Evolutionary conservation across 768 basidiomycete species (phyloP).

Genomic region (Psilocybe tampanensis): DNA sequence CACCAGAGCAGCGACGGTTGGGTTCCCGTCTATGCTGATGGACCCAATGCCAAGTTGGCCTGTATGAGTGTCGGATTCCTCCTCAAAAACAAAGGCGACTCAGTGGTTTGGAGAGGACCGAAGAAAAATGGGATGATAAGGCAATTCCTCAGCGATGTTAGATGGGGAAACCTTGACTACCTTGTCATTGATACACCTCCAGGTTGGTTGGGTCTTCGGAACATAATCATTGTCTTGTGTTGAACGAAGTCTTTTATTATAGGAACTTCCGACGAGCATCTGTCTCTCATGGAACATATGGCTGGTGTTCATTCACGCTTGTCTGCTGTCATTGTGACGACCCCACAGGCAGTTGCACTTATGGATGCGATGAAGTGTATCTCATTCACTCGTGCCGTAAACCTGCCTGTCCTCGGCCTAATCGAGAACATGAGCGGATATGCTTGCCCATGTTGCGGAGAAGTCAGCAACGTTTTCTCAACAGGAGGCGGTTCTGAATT

Average conservation of each 20-base stretch:
- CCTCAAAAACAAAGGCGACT: constrained; percentile 86
- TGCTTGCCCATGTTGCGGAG: constrained; percentile 96
- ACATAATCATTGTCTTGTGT: constrained; percentile 15
- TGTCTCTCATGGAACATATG: constrained; percentile 93
- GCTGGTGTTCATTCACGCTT: constrained; percentile 79
- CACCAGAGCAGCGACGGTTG: constrained; percentile 95
- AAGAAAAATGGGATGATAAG: constrained; percentile 99
- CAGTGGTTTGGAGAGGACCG: constrained; percentile 97
- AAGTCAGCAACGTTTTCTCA: constrained; percentile 93
- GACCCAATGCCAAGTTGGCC: constrained; percentile 67
- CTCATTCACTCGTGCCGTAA: constrained; percentile 89
- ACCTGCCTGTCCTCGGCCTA: constrained; percentile 85
- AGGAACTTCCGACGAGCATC: constrained; percentile 99
- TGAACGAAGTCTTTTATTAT: constrained; percentile 20
- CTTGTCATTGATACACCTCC: constrained; percentile 96
- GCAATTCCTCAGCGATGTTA: constrained; percentile 92
- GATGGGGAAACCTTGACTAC: constrained; percentile 94
- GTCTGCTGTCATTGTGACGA: constrained; percentile 91
- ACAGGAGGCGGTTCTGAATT: constrained; percentile 90
- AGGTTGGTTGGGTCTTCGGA: constrained; percentile 49
- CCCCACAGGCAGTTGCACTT: constrained; percentile 95
- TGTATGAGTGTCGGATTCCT: constrained; percentile 99
- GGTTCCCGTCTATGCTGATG: constrained; percentile 98
- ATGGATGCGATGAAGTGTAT: constrained; percentile 96
- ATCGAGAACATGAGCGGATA: constrained; percentile 99